Conservation (phyloP, 164 flowering plant genomes). For the Aristolochia fimbriata region DNA sequence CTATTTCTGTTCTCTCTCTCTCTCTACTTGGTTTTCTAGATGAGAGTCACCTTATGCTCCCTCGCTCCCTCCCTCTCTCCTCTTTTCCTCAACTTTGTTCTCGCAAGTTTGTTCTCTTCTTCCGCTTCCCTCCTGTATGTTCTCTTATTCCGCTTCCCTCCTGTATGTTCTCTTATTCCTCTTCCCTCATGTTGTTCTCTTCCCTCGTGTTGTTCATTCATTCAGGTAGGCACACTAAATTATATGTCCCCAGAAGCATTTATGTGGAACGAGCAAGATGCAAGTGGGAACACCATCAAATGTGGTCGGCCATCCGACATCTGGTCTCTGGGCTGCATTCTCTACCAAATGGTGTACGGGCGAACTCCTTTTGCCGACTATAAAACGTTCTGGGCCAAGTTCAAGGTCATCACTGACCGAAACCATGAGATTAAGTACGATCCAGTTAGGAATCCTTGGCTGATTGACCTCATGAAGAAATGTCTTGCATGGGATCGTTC, state of each 20-base stretch:
- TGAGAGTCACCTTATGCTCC: no score
- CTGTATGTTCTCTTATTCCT: no score
- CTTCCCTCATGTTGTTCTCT: no score
- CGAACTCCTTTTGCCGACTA: constrained; percentile 91
- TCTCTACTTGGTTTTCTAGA: no score
- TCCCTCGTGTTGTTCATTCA: no score
- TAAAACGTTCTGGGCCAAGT: constrained; percentile 98
- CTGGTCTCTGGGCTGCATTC: constrained; percentile 99
- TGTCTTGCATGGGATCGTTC: constrained; percentile 93
- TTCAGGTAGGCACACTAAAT: constrained; percentile 92
- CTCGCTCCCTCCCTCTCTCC: no score
- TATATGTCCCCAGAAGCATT: constrained; percentile 99
- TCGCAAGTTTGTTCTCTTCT: no score
- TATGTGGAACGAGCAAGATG: constrained; percentile 92
- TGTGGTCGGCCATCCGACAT: constrained; percentile 98
- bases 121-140: no score
- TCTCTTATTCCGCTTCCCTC: neutral
- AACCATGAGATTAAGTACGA: constrained; percentile 68
- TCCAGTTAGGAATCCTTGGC: constrained; percentile 72
- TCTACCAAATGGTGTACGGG: constrained; percentile 96
- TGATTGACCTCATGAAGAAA: constrained; percentile 87
- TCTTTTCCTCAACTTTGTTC: no score
- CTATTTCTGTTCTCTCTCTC: no score
- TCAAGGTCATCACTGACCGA: constrained; percentile 86
- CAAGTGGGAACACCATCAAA: constrained; percentile 76